Conservation (phyloP, 2,329 filamentous ascomycete species). For the Diaporthe sp. region DNA sequence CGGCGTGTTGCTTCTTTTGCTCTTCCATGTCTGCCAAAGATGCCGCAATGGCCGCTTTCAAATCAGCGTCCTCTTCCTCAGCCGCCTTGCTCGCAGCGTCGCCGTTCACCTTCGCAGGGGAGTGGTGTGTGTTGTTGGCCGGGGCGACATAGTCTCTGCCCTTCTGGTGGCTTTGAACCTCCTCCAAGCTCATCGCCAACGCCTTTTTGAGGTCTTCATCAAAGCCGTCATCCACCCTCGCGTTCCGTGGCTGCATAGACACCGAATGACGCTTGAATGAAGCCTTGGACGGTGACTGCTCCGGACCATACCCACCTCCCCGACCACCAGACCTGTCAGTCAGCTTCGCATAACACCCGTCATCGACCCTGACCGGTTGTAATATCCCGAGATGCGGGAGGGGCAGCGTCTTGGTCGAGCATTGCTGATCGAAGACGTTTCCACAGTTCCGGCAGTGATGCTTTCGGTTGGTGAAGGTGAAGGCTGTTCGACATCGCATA, state of each 20-base stretch:
- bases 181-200: conserved; percentile 96
- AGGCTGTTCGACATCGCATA: conserved; percentile 95
- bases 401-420: conserved; percentile 89
- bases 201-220: conserved; percentile 96
- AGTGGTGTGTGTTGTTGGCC: conserved; percentile 52
- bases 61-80: conserved; percentile 91
- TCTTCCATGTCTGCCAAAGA: conserved; percentile 98
- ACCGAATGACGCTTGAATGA: conserved; percentile 72
- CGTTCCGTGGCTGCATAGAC: conserved; percentile 89
- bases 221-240: conserved; percentile 89
- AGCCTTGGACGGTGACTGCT: conserved; percentile 62
- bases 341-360: conserved; percentile 93
- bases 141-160: conserved; percentile 76
- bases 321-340: conserved; percentile 77
- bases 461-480: conserved; percentile 98
- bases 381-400: conserved; percentile 94
- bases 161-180: conserved; percentile 81
- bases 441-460: conserved; percentile 99
- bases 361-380: conserved; percentile 92
- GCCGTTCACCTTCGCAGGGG: conserved; percentile 54
- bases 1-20: conserved; percentile 92
- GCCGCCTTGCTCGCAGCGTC: conserved; percentile 52
- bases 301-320: conserved; percentile 49
- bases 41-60: conserved; percentile 95
- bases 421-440: conserved; percentile 96